A percentile compares a stretch with the other conserved stretches of the same genome.
These are phyloP conservation scores for Tulasnella calospora DNA, from an alignment of 768 basidiomycete genomes.

Conservation along the genomic window DNA sequence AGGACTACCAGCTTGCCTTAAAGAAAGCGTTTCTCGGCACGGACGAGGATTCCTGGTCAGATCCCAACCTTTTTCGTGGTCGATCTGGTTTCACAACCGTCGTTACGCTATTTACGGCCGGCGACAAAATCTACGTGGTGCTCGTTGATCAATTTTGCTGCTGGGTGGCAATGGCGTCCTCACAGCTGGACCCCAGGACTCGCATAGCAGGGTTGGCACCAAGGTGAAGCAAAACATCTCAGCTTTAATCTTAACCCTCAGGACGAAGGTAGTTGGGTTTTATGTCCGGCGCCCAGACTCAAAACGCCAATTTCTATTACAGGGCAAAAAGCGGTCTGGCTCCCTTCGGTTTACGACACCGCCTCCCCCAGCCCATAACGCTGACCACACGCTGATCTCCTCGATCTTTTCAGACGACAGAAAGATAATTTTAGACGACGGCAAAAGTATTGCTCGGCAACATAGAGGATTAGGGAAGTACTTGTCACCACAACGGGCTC, in stretches of 20 bases:
- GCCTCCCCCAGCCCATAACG: no score
- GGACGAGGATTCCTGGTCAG: constrained; percentile 87
- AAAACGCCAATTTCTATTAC: constrained; percentile 25
- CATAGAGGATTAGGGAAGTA: no score
- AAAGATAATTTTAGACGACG: no score
- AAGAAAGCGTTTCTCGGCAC: constrained; percentile 88
- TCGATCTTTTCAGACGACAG: no score
- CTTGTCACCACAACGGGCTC: no score
- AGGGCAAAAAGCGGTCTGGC: constrained; percentile 80
- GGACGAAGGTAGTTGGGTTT: constrained; percentile 57
- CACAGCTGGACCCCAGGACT: constrained; percentile 86
- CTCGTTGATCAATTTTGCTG: constrained; percentile 34
- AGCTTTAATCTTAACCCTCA: constrained; percentile 96
- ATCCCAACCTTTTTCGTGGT: constrained; percentile 80
- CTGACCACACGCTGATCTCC: no score
- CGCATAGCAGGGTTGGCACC: constrained; percentile 77
- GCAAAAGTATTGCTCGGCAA: no score
- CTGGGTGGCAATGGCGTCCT: background rate
- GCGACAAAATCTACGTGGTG: constrained; percentile 76
- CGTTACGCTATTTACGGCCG: constrained; percentile 72
- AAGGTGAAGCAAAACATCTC: constrained; percentile 80
- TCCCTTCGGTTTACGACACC: no score
- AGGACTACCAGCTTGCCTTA: constrained; percentile 68
- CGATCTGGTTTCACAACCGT: constrained; percentile 97
- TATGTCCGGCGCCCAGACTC: constrained; percentile 4